Evolutionary conservation across 1,284 basidiomycete genomes (phyloP), one percentile per base, ranked within the genome.

Genomic region (Rhodotorula sp.): DNA sequence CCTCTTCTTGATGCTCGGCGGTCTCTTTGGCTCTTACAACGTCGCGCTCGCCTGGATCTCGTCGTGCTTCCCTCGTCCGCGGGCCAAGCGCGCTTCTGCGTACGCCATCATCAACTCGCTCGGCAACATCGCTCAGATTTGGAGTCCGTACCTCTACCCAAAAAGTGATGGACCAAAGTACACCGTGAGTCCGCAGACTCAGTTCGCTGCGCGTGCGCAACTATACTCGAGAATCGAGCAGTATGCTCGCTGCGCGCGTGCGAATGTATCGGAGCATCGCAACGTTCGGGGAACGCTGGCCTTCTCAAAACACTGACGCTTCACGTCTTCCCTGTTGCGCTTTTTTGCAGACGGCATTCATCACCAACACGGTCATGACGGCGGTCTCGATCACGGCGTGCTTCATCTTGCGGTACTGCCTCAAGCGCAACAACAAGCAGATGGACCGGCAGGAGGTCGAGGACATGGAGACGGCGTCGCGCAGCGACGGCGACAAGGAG

Each of bases 1-100:
- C 1, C 81, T 89, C 78, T 89, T 89, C 81, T 80, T 91, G 62
- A 89, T 90, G 87, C 87, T 89, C 14, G 87, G 88, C 71, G 87
- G 87, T 0, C 30, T 60, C 24, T 90, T 89, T 75, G 84, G 87
- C 3, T 44, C 85, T 1, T 86, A 85, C 76, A 84, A 87, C 3
- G 82, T 88, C 73, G 86, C 84, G 0, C 77, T 86, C 18, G 85
- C 86, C 1, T 89, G 51, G 51, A 83, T 87, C 51, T 87, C 86
- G 0, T 87, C 87, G 71, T 82, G 84, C 0, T 81, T 89, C 64
- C 85, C 87, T 6, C 64, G 64, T 12, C 64, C 64, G 18, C 58
- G 64, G 24, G 14, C 88, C 87, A 45, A 88, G 88, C 44, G 85
- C 86, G 22, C 91, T 15, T 42, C 33, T 29, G 56, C 89, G 89